phyloP scores from a whole-genome alignment of 2,329 filamentous ascomycete species.

The Coleophoma eucalyptorum region DNA sequence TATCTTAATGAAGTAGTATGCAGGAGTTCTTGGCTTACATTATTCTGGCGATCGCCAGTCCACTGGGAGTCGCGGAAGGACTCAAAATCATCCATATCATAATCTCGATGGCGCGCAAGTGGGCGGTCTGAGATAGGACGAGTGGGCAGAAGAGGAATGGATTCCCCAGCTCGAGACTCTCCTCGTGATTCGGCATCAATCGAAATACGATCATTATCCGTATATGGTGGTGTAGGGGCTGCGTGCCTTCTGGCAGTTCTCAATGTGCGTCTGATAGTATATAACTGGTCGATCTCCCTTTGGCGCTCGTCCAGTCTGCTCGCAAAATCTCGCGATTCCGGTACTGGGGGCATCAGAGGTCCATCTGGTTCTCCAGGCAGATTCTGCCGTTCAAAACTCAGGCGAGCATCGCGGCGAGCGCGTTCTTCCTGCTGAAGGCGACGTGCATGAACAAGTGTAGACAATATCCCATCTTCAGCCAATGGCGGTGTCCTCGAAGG shows the following conservation, averaged over 20 bases:
- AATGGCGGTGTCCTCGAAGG: neutral
- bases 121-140: neutral
- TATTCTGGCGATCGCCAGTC: neutral
- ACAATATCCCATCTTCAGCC: neutral
- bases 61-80: neutral
- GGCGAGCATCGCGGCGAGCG: constrained; percentile 6
- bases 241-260: constrained; percentile 1
- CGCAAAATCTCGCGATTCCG: constrained; percentile 22
- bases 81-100: neutral
- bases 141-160: neutral
- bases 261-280: too few relatives aligned
- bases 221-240: constrained; percentile 18
- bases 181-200: neutral
- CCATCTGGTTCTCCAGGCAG: constrained; percentile 14
- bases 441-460: neutral
- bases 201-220: neutral
- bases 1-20: neutral
- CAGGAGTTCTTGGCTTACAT: neutral
- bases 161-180: neutral
- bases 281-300: constrained; percentile 5
- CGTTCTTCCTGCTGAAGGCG: neutral
- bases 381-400: constrained; percentile 16
- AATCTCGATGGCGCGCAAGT: neutral
- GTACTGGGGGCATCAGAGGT: constrained; percentile 23
- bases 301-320: constrained; percentile 12